Percentiles rank a stretch among this genome's conserved stretches.
These are phyloP conservation scores for Cordyceps militaris DNA, from an alignment of 2,329 filamentous ascomycete species.

Conservation along the genomic window DNA sequence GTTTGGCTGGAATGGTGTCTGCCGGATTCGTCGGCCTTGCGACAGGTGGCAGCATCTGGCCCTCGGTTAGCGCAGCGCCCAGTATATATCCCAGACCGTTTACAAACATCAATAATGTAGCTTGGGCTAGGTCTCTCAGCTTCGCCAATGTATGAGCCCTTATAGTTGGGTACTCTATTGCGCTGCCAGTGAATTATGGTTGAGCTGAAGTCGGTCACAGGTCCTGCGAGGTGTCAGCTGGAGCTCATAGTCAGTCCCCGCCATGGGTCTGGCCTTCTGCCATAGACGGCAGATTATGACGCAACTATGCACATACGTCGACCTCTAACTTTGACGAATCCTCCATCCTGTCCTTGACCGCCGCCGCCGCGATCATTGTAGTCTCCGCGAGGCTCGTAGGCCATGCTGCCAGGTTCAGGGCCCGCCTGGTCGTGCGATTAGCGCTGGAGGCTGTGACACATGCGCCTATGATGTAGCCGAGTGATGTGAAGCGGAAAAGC, in stretches of 20 bases:
- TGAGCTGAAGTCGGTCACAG: constrained; percentile 88
- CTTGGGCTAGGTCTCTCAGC: constrained; percentile 78
- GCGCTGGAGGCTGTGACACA: neutral
- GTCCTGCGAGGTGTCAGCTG: constrained; percentile 45
- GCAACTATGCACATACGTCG: constrained; percentile 37
- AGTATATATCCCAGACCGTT: neutral
- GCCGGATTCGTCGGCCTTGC: constrained; percentile 68
- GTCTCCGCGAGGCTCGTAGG: constrained; percentile 48
- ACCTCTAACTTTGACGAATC: constrained; percentile 43
- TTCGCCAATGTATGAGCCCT: constrained; percentile 64
- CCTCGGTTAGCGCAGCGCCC: constrained; percentile 16
- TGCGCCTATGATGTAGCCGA: neutral
- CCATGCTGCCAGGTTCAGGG: constrained; percentile 30
- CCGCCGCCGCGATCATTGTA: constrained; percentile 34
- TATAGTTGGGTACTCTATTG: constrained; percentile 62
- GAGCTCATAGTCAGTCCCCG: neutral
- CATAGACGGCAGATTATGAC: neutral
- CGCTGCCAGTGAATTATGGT: constrained; percentile 90
- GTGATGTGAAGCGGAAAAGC: too few relatives aligned
- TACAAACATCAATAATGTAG: constrained; percentile 78
- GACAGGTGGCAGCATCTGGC: constrained; percentile 76
- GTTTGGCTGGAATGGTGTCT: constrained; percentile 87
- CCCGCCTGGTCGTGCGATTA: constrained; percentile 12
- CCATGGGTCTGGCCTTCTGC: neutral
- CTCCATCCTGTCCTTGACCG: constrained; percentile 36